phyloP scores from a whole-genome alignment of 441 rosid genomes.

The Lepidium campestre region DNA sequence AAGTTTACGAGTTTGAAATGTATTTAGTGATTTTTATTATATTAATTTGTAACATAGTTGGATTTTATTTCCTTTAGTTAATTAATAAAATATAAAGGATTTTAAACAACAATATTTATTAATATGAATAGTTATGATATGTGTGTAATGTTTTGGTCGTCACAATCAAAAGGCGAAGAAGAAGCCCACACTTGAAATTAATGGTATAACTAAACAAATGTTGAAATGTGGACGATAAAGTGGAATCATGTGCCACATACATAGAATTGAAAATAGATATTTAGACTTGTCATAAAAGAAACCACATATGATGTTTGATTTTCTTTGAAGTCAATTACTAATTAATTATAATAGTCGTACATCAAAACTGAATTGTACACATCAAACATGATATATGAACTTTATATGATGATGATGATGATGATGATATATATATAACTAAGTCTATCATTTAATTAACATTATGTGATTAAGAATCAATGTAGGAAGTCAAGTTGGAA shows the following conservation, averaged over 20 bases:
- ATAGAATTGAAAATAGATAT: constrained; percentile 5
- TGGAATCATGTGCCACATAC: constrained; percentile 28
- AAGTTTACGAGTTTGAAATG: not conserved
- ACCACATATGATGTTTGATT: not conserved
- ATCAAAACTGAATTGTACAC: not conserved
- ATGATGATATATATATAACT: not conserved
- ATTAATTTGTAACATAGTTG: not conserved
- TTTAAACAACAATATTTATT: not conserved
- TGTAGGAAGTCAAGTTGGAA: constrained; percentile 16
- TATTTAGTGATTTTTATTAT: not conserved
- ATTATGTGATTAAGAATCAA: constrained; percentile 8
- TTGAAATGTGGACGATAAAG: constrained; percentile 13
- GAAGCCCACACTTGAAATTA: constrained; percentile 14
- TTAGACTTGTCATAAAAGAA: constrained; percentile 3
- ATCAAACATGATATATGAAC: not conserved
- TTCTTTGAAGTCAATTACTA: not conserved
- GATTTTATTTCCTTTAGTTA: not conserved
- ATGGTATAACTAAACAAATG: constrained; percentile 20
- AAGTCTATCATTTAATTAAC: not conserved
- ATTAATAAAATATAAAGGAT: not conserved
- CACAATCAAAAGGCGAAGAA: constrained; percentile 6
- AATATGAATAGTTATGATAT: not conserved
- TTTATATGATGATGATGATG: no score
- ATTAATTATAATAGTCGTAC: not conserved
- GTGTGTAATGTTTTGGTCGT: not conserved